Base-by-base conservation (phyloP, 805 yeast genomes). In the Lipomyces yamanashiensis region DNA sequence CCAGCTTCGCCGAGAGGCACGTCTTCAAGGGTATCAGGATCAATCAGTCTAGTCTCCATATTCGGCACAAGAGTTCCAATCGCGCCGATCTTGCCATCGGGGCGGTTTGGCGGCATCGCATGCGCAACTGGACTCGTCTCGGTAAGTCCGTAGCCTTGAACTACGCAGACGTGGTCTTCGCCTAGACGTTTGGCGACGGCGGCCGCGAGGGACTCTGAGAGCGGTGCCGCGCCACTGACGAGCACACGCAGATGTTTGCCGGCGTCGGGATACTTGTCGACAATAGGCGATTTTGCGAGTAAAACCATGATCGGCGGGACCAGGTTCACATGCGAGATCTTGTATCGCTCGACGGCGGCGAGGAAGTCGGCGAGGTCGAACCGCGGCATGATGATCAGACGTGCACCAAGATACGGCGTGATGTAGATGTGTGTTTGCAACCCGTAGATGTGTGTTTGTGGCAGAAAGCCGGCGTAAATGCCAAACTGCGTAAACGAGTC, bases 71-170 rank as follows among this genome's bases (percentile, higher is more conserved):
- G 72, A 70, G 76, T 71, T 23, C 84, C 81, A n/a, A 84, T 77
- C 1, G 85, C 75, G 6, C 84, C 86, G 64, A 79, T 51, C 47
- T 65, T 67, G 10, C 15, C 6, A 12, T 65, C 69, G 1, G 67
- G 65, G 9, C 62, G 41, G 37, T 41, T 54, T 13, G 55, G 45
- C 1, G 88, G 89, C 70, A 85, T 82, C 13, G 57, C 23, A 33
- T 47, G 51, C 33, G 59, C 43, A 7, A 55, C 63, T 2, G 66
- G 66, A 39, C 59, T 58, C 15, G 87, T 79, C 73, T 87, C 91
- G 6, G 89, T 85, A 64, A 84, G 76, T 3, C 90, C 89, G 73
- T 84, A 84, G 15, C 87, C 87, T 70, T 83, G 85, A 13, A 44
- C 53, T 8, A 58, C 40, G 17, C 34, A 40, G 8, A 58, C 17